phyloP scores from a whole-genome alignment of 352 stramenopile genomes.

The Phytophthora pisi region DNA sequence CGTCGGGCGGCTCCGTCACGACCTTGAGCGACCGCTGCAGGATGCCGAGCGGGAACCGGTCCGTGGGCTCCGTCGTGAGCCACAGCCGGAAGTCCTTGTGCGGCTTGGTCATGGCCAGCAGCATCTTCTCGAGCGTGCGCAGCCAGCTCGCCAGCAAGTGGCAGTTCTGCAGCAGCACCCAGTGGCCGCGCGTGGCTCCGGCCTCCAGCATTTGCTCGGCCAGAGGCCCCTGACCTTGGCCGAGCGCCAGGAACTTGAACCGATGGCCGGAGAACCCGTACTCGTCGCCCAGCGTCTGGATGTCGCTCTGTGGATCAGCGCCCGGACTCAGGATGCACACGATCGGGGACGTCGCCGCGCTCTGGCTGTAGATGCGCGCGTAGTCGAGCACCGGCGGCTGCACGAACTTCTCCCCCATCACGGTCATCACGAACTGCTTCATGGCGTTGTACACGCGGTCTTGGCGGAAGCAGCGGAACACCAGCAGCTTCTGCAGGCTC shows the following conservation, averaged over 20 bases:
- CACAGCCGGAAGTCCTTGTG: conserved; percentile 96
- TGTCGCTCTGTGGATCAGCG: conserved; percentile 94
- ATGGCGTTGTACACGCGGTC: conserved; percentile 97
- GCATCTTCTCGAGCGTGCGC: conserved; percentile 92
- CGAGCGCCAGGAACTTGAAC: conserved; percentile 95
- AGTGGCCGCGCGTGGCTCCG: conserved; percentile 84
- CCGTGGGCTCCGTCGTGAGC: conserved; percentile 95
- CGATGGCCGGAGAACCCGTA: conserved; percentile 89
- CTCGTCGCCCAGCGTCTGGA: conserved; percentile 93
- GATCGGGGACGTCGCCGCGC: conserved; percentile 85
- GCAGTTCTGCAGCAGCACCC: conserved; percentile 96
- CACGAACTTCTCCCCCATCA: conserved; percentile 95
- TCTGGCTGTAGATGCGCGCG: conserved; percentile 92
- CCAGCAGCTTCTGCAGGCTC: conserved; percentile 90
- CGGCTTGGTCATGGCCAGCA: conserved; percentile 90
- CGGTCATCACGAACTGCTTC: conserved; percentile 93
- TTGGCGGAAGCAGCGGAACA: conserved; percentile 94
- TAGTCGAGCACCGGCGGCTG: conserved; percentile 96
- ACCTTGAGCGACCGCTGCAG: conserved; percentile 95
- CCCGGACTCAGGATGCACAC: conserved; percentile 96
- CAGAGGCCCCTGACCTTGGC: conserved; percentile 93
- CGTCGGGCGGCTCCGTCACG: conserved; percentile 95
- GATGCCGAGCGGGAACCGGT: conserved; percentile 95
- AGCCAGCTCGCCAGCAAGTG: conserved; percentile 95
- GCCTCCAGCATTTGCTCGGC: conserved; percentile 95